A percentile compares a stretch with the other conserved stretches of the same genome.
phyloP scores from a whole-genome alignment of 169 alveolate genomes.

The Eimeria tenella region DNA sequence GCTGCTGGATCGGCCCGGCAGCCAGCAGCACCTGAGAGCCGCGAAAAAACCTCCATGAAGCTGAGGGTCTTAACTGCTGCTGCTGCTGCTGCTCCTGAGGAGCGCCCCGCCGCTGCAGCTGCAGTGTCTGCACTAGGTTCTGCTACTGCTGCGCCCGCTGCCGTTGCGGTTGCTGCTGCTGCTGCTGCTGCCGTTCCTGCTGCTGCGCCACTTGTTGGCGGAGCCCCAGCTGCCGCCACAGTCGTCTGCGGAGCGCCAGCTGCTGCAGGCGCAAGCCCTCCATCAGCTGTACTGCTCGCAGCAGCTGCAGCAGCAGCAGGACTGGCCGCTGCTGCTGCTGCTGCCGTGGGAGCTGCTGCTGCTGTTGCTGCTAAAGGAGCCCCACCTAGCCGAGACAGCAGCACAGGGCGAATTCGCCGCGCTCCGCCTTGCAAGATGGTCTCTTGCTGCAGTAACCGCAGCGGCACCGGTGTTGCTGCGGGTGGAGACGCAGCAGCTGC shows the following conservation, averaged over 20 bases:
- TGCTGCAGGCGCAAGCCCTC: not conserved
- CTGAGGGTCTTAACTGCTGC: slow-evolving; percentile 15
- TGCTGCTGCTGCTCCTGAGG: slow-evolving; percentile 15
- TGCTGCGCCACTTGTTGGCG: not conserved
- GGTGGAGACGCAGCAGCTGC: not conserved
- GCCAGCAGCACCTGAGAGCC: not conserved
- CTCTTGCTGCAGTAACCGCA: slow-evolving; percentile 41
- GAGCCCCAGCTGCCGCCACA: not conserved
- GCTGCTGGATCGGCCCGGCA: not conserved
- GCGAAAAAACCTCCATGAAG: slow-evolving; percentile 28
- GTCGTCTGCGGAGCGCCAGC: not conserved
- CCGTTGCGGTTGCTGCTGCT: slow-evolving; percentile 10
- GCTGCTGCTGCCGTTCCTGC: slow-evolving; percentile 4
- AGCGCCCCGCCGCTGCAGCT: not conserved
- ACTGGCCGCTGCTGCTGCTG: not conserved
- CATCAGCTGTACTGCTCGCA: not conserved
- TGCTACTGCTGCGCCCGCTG: not conserved
- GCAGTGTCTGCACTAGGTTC: not conserved
- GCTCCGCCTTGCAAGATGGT: not conserved
- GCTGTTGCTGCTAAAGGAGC: not conserved
- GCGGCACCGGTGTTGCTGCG: not conserved
- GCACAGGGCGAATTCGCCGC: slow-evolving; percentile 13
- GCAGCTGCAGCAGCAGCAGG: slow-evolving; percentile 17
- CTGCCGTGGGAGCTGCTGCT: not conserved
- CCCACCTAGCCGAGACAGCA: slow-evolving; percentile 12